Evolutionary conservation across 179 eudicot species (phyloP).

Genomic region (Beta corolliflora): DNA sequence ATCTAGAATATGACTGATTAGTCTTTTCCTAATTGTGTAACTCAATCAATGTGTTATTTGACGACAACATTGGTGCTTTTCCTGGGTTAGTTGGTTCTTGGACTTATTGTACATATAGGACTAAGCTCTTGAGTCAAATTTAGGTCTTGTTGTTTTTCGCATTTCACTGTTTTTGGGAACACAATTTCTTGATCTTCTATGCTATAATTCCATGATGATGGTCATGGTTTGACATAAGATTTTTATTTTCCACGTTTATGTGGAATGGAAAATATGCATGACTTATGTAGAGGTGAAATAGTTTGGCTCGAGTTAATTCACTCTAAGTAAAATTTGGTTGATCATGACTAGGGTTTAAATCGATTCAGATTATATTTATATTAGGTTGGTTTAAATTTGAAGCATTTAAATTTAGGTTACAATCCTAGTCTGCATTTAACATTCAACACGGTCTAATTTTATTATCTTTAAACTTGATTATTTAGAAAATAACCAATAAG

Average conservation of each 20-base stretch:
- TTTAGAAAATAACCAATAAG: too few relatives aligned
- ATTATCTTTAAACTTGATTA: too few relatives aligned
- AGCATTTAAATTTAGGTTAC: too few relatives aligned
- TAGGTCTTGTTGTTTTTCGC: not conserved
- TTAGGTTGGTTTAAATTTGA: too few relatives aligned
- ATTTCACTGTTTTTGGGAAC: not conserved
- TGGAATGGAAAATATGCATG: not conserved
- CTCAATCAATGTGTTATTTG: not conserved
- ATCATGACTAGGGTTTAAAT: too few relatives aligned
- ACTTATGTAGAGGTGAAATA: not conserved
- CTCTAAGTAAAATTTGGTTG: too few relatives aligned
- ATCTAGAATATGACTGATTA: not conserved
- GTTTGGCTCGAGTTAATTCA: not conserved
- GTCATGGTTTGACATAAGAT: not conserved
- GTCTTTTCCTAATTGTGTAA: not conserved
- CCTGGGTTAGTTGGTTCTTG: constrained; percentile 7
- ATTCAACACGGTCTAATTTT: too few relatives aligned
- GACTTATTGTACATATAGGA: not conserved
- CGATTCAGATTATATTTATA: too few relatives aligned
- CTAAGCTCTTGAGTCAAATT: too few relatives aligned
- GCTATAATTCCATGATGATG: not conserved
- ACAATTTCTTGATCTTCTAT: not conserved
- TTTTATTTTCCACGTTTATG: not conserved
- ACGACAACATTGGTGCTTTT: not conserved
- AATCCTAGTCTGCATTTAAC: too few relatives aligned